Base-by-base conservation (phyloP, 2,329 filamentous ascomycete species). In the Aspergillus caelatus region DNA sequence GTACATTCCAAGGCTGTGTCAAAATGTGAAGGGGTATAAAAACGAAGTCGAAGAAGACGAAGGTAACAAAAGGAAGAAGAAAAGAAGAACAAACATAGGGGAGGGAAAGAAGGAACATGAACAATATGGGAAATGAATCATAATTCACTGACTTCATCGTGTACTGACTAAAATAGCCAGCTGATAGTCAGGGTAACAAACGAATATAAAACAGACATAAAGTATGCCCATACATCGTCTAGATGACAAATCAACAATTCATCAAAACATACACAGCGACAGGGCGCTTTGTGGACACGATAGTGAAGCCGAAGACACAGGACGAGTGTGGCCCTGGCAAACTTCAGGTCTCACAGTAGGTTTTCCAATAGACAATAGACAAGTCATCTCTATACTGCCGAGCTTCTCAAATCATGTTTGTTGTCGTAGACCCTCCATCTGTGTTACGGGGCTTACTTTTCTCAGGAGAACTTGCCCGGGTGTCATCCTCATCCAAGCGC, bases 401-500 rank as follows among this genome's bases (percentile, higher is more conserved):
- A 65, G 58, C 56, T 52, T 45, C 61, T 74, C 65, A 79, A 61
- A 78, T 77, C 72, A 79, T 76, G 61, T 78, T 79, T 52, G 66
- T 64, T 41, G 74, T 59, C 43, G 66, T 52, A 45, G 67, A 63
- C 53, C 65, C 65, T 50, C 68, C 70, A 46, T 63, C 65, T 57
- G 68, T 62, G 53, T 68, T 70, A 59, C 73, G 63, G 14, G 68
- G 68, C 65, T 71, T 70, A 60, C 62, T 67, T 61, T 72, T 71
- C 36, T 71, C 72, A 34, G 75, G 66, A 58, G 72, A 70, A 45
- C 66, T 72, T 43, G 68, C 68, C 28, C 77, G 71, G 32, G 67
- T 65, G 64, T 85, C 83, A 66, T 86, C 84, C 59, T 83, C 81
- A 76, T 94, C 91, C 61, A 95, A 83, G 71, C 90, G 85, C 77